These are phyloP conservation scores for Fusarium mexicanum DNA, from an alignment of 2,329 filamentous ascomycete species.

Conservation along the genomic window DNA sequence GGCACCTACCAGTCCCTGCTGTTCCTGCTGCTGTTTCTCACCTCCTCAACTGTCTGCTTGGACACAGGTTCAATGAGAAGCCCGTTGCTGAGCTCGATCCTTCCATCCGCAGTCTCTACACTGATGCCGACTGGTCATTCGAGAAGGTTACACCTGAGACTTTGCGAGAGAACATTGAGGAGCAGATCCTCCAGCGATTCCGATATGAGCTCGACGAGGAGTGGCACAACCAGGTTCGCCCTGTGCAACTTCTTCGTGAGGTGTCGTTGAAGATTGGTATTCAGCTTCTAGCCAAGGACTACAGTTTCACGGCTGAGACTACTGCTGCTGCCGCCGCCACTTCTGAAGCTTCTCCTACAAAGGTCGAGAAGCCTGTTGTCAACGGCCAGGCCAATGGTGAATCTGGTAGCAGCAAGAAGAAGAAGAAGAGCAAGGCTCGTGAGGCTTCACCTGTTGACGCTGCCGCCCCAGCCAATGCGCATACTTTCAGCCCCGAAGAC, in stretches of 20 bases:
- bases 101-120: slow-evolving; percentile 78
- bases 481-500: slow-evolving; percentile 80
- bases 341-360: slow-evolving; percentile 17
- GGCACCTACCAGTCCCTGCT: slow-evolving; percentile 81
- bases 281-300: slow-evolving; percentile 79
- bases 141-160: slow-evolving; percentile 79
- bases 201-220: slow-evolving; percentile 75
- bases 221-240: slow-evolving; percentile 75
- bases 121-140: slow-evolving; percentile 84
- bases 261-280: slow-evolving; percentile 88
- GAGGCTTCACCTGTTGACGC: slow-evolving; percentile 62
- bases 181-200: slow-evolving; percentile 78
- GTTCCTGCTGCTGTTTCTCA: slow-evolving; percentile 84
- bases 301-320: slow-evolving; percentile 48
- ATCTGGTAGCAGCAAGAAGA: slow-evolving; percentile 59
- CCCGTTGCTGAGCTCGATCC: slow-evolving; percentile 82
- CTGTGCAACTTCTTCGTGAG: slow-evolving; percentile 88
- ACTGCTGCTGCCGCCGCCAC: slow-evolving; percentile 32
- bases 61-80: slow-evolving; percentile 77
- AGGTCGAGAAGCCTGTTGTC: slow-evolving; percentile 46
- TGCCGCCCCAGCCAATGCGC: slow-evolving; percentile 53
- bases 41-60: slow-evolving; percentile 92
- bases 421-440: slow-evolving; percentile 70
- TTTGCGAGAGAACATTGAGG: slow-evolving; percentile 74
- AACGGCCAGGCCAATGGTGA: slow-evolving; percentile 57